Conservation (phyloP, 2,329 filamentous ascomycete species). For the Claviceps sp. region DNA sequence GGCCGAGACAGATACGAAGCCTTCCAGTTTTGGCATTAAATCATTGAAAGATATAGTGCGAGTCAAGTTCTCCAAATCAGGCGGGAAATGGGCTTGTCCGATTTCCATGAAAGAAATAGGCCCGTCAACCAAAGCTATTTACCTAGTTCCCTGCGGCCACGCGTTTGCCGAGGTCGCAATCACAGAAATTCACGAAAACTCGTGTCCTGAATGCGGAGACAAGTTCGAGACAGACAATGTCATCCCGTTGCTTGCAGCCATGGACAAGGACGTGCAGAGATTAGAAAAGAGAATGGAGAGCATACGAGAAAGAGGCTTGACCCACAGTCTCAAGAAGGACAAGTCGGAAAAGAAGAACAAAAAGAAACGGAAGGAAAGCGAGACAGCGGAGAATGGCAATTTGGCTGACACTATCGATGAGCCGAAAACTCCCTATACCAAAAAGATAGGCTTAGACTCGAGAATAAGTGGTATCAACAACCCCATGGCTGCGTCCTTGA, state of each 20-base stretch:
- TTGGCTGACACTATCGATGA: slow-evolving; percentile 38
- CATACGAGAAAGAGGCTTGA: slow-evolving; percentile 58
- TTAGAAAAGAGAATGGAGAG: slow-evolving; percentile 52
- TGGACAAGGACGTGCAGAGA: slow-evolving; percentile 54
- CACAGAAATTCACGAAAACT: slow-evolving; percentile 56
- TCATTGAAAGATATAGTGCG: slow-evolving; percentile 78
- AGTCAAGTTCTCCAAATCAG: slow-evolving; percentile 50
- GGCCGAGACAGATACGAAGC: slow-evolving; percentile 21
- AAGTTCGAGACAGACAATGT: slow-evolving; percentile 61
- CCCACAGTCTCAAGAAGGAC: slow-evolving; percentile 81
- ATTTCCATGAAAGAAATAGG: slow-evolving; percentile 80
- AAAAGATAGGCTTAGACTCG: slow-evolving; percentile 20
- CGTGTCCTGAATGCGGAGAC: slow-evolving; percentile 61
- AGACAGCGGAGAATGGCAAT: slow-evolving; percentile 18
- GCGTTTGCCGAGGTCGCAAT: slow-evolving; percentile 82
- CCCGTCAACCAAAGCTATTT: slow-evolving; percentile 65
- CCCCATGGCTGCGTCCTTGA: slow-evolving; percentile 68
- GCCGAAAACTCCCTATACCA: slow-evolving; percentile 9
- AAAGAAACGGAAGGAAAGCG: slow-evolving; percentile 44
- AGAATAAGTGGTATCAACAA: slow-evolving; percentile 66
- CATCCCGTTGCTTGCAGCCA: slow-evolving; percentile 66
- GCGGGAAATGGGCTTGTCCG: slow-evolving; percentile 64
- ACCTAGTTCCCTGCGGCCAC: slow-evolving; percentile 89
- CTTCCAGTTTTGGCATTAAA: slow-evolving; percentile 49
- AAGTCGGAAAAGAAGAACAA: slow-evolving; percentile 47